phyloP scores from a whole-genome alignment of 2,329 filamentous ascomycete species.

The Colletotrichum phormii region DNA sequence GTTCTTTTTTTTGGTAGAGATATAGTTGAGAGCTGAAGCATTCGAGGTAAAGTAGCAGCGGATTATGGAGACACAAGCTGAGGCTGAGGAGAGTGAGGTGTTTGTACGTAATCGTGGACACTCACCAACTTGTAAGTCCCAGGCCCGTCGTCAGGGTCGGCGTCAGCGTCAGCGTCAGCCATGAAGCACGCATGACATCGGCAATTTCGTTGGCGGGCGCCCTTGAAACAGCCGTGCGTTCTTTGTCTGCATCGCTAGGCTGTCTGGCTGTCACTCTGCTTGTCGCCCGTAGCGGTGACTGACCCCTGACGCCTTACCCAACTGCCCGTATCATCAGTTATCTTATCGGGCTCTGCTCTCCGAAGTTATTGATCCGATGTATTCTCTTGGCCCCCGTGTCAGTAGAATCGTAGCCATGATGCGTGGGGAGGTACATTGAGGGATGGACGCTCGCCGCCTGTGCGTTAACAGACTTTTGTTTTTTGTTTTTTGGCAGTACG shows the following conservation, averaged over 20 bases:
- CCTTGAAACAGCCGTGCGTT: constrained; percentile 33
- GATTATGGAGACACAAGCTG: no score
- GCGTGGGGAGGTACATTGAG: not conserved
- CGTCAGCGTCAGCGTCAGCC: constrained; percentile 8
- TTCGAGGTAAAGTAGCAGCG: no score
- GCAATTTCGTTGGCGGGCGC: constrained; percentile 23
- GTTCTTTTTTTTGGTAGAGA: no score
- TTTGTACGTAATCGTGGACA: not conserved
- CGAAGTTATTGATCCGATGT: no score
- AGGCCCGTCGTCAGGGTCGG: not conserved
- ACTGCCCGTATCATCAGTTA: not conserved
- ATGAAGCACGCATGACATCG: constrained; percentile 18
- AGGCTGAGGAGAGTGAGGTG: no score
- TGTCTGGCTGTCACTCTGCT: not conserved
- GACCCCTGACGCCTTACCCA: not conserved
- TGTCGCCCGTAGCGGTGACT: not conserved
- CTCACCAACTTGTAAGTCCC: not conserved
- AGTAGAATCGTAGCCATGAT: not conserved
- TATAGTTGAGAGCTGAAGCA: no score
- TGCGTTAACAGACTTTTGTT: constrained; percentile 2
- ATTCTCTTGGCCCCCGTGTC: no score
- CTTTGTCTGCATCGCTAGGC: constrained; percentile 8
- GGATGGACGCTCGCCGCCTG: not conserved
- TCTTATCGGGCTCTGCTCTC: no score
- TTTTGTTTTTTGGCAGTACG: not conserved